Percentiles rank a stretch among this genome's conserved stretches.
Evolutionary conservation across 345 rosid species (phyloP).

Genomic region (Leavenworthia alabamica): DNA sequence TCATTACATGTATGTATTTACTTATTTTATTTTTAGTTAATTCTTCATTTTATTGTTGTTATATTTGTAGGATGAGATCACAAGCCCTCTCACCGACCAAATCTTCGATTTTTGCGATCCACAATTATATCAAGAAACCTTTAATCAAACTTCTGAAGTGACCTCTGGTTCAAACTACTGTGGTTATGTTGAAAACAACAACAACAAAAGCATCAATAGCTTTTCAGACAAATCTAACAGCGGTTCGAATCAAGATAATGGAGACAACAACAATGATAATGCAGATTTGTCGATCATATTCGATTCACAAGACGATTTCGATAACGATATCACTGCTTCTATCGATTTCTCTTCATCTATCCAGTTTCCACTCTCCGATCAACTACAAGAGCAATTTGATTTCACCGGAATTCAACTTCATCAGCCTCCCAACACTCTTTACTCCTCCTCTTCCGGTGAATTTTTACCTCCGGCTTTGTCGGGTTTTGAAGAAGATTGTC

Average conservation of each 20-base stretch:
- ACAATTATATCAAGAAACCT: conserved; percentile 54
- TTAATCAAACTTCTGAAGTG: conserved; percentile 63
- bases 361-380: conserved; percentile 40
- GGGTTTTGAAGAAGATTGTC: conserved; percentile 70
- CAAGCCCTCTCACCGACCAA: conserved; percentile 69
- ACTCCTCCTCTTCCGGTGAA: conserved; percentile 27
- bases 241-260: conserved; percentile 19
- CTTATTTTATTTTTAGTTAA: not conserved
- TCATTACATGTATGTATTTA: not conserved
- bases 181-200: conserved; percentile 46
- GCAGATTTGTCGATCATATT: conserved; percentile 46
- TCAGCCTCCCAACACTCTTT: conserved; percentile 21
- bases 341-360: conserved; percentile 79
- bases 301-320: conserved; percentile 65
- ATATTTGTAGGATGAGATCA: conserved; percentile 63
- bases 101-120: conserved; percentile 64
- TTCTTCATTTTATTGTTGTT: not conserved
- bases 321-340: conserved; percentile 80
- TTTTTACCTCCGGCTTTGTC: conserved; percentile 32
- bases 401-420: conserved; percentile 39
- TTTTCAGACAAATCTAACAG: conserved; percentile 26
- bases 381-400: conserved; percentile 51
- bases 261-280: conserved; percentile 27
- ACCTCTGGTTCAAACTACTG: conserved; percentile 57
- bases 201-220: not conserved